A percentile compares a stretch with the other conserved stretches of the same genome.
Evolutionary conservation across 805 yeast species (phyloP).

Genomic region (Zygosaccharomyces siamensis): DNA sequence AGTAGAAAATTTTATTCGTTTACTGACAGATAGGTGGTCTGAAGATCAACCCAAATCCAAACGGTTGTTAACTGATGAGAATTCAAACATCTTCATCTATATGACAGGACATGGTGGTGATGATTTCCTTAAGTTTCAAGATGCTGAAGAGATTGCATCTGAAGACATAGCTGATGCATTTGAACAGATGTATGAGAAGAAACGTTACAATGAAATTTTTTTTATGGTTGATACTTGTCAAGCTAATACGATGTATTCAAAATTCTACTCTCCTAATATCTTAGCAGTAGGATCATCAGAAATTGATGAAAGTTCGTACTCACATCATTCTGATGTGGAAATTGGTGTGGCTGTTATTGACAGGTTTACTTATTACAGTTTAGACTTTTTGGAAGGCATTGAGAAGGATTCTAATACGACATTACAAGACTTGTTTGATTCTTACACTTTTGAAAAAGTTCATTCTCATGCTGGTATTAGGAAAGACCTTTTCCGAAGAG

Average conservation of each 20-base stretch:
- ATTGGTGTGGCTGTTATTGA: conserved; percentile 98
- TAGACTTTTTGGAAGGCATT: conserved; percentile 81
- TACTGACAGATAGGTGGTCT: conserved; percentile 93
- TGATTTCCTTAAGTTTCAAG: conserved; percentile 95
- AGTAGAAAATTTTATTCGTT: conserved; percentile 89
- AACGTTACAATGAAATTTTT: conserved; percentile 88
- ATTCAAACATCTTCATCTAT: conserved; percentile 88
- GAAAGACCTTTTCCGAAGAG: conserved; percentile 67
- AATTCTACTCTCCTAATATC: conserved; percentile 87
- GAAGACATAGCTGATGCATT: conserved; percentile 96
- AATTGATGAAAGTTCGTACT: conserved; percentile 83
- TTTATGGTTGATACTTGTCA: conserved; percentile 99
- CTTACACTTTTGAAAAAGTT: conserved; percentile 76
- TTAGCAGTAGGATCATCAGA: conserved; percentile 89
- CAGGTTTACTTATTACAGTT: conserved; percentile 85
- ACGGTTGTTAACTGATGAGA: conserved; percentile 85
- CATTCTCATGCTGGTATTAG: conserved; percentile 94
- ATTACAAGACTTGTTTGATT: conserved; percentile 76
- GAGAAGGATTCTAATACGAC: conserved; percentile 71
- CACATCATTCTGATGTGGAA: conserved; percentile 93
- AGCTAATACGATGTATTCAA: conserved; percentile 95
- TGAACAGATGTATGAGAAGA: conserved; percentile 94
- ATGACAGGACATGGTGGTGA: conserved; percentile 99
- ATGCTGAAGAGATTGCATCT: conserved; percentile 94
- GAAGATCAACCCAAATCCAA: conserved; percentile 90